Conservation (phyloP, 176 grass and related monocot genomes). For the Eragrostis nindensis region DNA sequence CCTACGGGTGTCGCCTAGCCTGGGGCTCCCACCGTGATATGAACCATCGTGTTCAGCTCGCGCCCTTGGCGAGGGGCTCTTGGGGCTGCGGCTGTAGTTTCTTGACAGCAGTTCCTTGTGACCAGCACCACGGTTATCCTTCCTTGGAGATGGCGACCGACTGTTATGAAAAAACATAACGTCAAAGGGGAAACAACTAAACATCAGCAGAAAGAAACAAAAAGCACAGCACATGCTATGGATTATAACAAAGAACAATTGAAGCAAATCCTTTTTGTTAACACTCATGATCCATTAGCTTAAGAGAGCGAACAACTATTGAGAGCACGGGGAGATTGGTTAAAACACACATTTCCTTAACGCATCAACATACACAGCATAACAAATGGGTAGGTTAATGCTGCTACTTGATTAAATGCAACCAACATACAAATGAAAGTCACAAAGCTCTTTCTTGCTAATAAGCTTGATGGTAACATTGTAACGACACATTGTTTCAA, state of each 20-base stretch:
- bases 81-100: constrained; percentile 56
- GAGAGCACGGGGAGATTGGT: background rate
- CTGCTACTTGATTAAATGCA: background rate
- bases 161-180: constrained; percentile 21
- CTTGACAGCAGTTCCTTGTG: constrained; percentile 40
- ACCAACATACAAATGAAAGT: background rate
- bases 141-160: constrained; percentile 52
- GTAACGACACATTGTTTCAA: background rate
- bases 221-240: background rate
- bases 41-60: constrained; percentile 48
- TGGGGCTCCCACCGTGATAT: constrained; percentile 27
- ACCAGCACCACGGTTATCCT: constrained; percentile 25
- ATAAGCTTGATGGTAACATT: background rate
- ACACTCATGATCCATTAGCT: background rate
- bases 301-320: background rate
- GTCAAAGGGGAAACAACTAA: background rate
- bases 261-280: background rate
- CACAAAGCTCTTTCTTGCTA: background rate
- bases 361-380: background rate
- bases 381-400: background rate
- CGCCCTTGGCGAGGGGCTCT: constrained; percentile 49
- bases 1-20: constrained; percentile 25
- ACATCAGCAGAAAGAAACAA: constrained; percentile 6
- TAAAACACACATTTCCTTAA: background rate
- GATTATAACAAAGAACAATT: background rate